Conservation (phyloP, 1,139 yeast species). For the Chernovozyma aurita region DNA sequence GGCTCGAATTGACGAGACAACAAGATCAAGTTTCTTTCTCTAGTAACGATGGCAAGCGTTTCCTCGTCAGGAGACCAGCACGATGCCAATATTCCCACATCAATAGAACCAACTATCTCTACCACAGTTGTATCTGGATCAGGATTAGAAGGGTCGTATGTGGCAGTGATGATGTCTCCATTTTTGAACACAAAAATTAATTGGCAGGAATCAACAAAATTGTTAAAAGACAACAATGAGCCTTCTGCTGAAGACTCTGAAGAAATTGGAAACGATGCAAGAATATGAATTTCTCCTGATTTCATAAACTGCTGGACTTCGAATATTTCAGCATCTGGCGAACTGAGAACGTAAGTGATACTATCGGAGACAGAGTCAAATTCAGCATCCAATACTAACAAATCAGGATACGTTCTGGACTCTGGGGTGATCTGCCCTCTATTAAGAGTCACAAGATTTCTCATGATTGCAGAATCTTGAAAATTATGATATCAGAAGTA, state of each 20-base stretch:
- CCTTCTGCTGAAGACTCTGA: constrained; percentile 9
- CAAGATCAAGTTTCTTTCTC: constrained; percentile 56
- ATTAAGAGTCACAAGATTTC: constrained; percentile 55
- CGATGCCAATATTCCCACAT: constrained; percentile 69
- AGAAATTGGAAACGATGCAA: constrained; percentile 53
- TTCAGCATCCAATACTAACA: constrained; percentile 52
- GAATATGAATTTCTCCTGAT: constrained; percentile 46
- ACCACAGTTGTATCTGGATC: constrained; percentile 54
- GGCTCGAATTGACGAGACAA: constrained; percentile 81
- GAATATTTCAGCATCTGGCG: constrained; percentile 50
- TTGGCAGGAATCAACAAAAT: constrained; percentile 62
- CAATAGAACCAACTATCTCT: constrained; percentile 83
- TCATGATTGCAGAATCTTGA: constrained; percentile 47
- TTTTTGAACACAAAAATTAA: constrained; percentile 54
- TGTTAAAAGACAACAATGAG: constrained; percentile 46
- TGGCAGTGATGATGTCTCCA: constrained; percentile 68
- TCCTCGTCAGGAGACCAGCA: constrained; percentile 94
- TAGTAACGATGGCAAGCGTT: constrained; percentile 65
- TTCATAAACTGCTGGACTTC: constrained; percentile 53
- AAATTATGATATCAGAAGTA: too few species aligned
- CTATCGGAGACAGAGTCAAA: constrained; percentile 77
- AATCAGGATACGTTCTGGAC: constrained; percentile 57
- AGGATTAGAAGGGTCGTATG: constrained; percentile 48
- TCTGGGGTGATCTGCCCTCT: constrained; percentile 49
- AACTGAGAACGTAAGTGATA: constrained; percentile 62